Evolutionary conservation across 768 basidiomycete species (phyloP).

Genomic region (Mycena crocata): DNA sequence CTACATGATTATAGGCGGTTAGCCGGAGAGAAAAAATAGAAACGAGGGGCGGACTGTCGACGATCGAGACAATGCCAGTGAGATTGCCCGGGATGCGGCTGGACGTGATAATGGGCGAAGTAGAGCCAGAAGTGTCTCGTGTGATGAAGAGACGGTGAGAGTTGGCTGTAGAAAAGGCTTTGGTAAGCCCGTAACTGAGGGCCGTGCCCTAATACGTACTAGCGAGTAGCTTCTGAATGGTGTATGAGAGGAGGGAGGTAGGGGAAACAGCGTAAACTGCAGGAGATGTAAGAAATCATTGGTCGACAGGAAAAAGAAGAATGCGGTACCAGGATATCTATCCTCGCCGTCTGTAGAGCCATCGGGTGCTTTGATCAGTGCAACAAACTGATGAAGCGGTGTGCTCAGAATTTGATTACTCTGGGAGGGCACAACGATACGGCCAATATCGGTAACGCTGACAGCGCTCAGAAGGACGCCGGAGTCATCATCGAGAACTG

Average conservation of each 20-base stretch:
- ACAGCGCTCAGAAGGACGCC: constrained; percentile 78
- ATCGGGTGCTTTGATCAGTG: constrained; percentile 80
- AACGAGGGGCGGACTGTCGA: constrained; percentile 69
- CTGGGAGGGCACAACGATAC: constrained; percentile 85
- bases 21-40: neutral
- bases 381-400: constrained; percentile 76
- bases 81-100: constrained; percentile 57
- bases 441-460: constrained; percentile 84
- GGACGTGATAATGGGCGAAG: constrained; percentile 61
- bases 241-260: constrained; percentile 71
- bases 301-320: neutral
- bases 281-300: constrained; percentile 12
- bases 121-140: constrained; percentile 63
- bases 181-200: neutral
- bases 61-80: constrained; percentile 83
- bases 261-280: constrained; percentile 82
- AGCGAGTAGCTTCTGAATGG: constrained; percentile 84
- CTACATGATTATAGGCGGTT: constrained; percentile 51
- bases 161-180: constrained; percentile 61
- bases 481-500: constrained; percentile 75
- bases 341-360: constrained; percentile 86
- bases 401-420: constrained; percentile 81
- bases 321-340: constrained; percentile 73
- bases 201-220: constrained; percentile 61
- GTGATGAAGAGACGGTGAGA: constrained; percentile 85